Evolutionary conservation across 306 rosid genomes (phyloP).

Genomic region (Lathyrus aphaca): DNA sequence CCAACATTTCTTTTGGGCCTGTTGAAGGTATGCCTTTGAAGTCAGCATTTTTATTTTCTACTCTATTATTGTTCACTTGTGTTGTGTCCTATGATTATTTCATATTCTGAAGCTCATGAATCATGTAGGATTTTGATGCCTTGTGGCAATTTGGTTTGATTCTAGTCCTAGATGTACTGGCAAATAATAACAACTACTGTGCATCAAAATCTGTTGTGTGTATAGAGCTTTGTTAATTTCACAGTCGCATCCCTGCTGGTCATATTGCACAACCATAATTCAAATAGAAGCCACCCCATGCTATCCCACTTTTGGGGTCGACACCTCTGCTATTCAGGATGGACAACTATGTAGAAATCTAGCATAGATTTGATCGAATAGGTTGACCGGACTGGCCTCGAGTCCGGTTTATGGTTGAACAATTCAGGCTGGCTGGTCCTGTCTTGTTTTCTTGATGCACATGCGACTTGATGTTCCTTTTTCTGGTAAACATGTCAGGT

Average conservation of each 20-base stretch:
- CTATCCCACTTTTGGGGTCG: too few relatives aligned
- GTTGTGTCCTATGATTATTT: slow-evolving; percentile 34
- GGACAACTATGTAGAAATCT: neutral
- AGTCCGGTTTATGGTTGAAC: neutral
- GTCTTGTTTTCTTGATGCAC: neutral
- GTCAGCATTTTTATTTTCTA: slow-evolving; percentile 27
- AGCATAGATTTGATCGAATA: slow-evolving; percentile 8
- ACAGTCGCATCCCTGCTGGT: too few relatives aligned
- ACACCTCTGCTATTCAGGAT: too few relatives aligned
- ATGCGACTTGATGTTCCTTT: neutral
- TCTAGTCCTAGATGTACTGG: slow-evolving; percentile 16
- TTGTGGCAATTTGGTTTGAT: slow-evolving; percentile 27
- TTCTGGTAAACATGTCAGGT: neutral
- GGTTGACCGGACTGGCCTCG: neutral
- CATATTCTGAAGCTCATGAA: slow-evolving; percentile 26
- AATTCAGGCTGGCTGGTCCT: neutral
- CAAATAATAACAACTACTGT: slow-evolving; percentile 27
- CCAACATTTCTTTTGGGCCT: slow-evolving; percentile 82
- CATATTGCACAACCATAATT: too few relatives aligned
- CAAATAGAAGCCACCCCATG: too few relatives aligned
- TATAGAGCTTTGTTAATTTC: neutral
- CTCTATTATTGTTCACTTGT: slow-evolving; percentile 35
- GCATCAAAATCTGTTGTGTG: neutral
- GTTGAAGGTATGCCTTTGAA: slow-evolving; percentile 76
- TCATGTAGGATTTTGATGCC: slow-evolving; percentile 24